These are phyloP conservation scores for Cichorium intybus DNA, from an alignment of 140 eudicot genomes.

Conservation along the genomic window DNA sequence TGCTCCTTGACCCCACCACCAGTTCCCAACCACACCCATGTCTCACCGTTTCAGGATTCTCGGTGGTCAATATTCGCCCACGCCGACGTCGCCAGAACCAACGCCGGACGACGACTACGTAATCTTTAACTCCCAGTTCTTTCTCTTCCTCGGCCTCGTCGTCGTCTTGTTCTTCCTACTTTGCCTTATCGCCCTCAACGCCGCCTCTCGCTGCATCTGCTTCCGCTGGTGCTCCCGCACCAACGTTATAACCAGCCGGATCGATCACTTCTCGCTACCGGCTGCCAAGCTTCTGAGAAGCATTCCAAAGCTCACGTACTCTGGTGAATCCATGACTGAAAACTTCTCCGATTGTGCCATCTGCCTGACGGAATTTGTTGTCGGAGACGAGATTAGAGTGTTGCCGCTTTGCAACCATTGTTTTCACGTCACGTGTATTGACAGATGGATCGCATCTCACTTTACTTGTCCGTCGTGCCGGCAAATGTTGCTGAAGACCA, in stretches of 20 bases:
- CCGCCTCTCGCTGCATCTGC: slow-evolving; percentile 67
- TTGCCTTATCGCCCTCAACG: slow-evolving; percentile 61
- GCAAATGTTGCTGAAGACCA: slow-evolving; percentile 40
- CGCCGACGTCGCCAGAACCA: slow-evolving; percentile 25
- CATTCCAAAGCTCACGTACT: slow-evolving; percentile 49
- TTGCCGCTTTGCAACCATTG: slow-evolving; percentile 59
- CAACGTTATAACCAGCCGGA: slow-evolving; percentile 1
- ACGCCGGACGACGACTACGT: slow-evolving; percentile 24
- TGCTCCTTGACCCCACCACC: slow-evolving; percentile 30
- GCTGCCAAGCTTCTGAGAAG: slow-evolving; percentile 44
- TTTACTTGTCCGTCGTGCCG: slow-evolving; percentile 73
- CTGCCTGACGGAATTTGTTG: slow-evolving; percentile 52
- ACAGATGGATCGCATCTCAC: slow-evolving; percentile 62
- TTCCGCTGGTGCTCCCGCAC: slow-evolving; percentile 38
- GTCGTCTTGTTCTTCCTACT: slow-evolving; percentile 53
- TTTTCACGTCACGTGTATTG: slow-evolving; percentile 60
- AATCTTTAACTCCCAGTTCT: slow-evolving; percentile 35
- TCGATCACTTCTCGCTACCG: slow-evolving; percentile 16
- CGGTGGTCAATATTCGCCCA: slow-evolving; percentile 33
- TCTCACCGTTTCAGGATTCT: slow-evolving; percentile 13
- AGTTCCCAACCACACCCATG: slow-evolving; percentile 10
- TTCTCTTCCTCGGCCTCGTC: slow-evolving; percentile 50
- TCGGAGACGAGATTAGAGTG: slow-evolving; percentile 60
- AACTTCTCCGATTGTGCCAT: slow-evolving; percentile 58
- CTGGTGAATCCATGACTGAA: slow-evolving; percentile 26